phyloP scores from a whole-genome alignment of 768 basidiomycete genomes.

The Mycena metata region DNA sequence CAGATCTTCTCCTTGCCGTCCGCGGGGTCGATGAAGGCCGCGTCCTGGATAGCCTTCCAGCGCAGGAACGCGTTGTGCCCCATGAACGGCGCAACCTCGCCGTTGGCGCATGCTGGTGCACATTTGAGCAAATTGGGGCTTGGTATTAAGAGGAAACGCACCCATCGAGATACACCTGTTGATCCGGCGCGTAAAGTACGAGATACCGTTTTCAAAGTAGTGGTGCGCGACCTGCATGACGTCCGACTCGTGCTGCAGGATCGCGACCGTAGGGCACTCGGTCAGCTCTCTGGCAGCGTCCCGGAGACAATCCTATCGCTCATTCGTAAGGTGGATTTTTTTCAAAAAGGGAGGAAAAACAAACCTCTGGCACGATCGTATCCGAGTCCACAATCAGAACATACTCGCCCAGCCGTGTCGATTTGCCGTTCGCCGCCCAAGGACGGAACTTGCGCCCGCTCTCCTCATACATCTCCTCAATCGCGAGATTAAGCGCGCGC shows the following conservation, averaged over 20 bases:
- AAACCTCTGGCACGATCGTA: slow-evolving; percentile 84
- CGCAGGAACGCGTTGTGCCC: slow-evolving; percentile 91
- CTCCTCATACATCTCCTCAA: slow-evolving; percentile 79
- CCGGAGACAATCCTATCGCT: slow-evolving; percentile 44
- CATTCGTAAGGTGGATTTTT: slow-evolving; percentile 40
- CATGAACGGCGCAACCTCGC: slow-evolving; percentile 86
- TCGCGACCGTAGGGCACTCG: slow-evolving; percentile 80
- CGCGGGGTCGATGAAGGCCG: slow-evolving; percentile 75
- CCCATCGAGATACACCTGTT: slow-evolving; percentile 40
- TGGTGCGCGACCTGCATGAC: slow-evolving; percentile 54
- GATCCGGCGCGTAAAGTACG: slow-evolving; percentile 37
- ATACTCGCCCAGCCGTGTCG: slow-evolving; percentile 80
- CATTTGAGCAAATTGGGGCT: background rate
- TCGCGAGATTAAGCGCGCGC: slow-evolving; percentile 75
- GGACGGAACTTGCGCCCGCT: slow-evolving; percentile 65
- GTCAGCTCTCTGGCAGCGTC: slow-evolving; percentile 89
- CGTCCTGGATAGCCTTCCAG: slow-evolving; percentile 90
- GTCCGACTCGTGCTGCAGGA: slow-evolving; percentile 88
- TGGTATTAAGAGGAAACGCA: slow-evolving; percentile 41
- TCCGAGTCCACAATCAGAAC: slow-evolving; percentile 86
- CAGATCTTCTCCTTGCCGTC: slow-evolving; percentile 82
- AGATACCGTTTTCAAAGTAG: slow-evolving; percentile 82
- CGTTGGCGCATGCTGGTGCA: slow-evolving; percentile 81
- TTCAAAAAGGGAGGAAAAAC: slow-evolving; percentile 52
- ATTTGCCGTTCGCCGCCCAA: slow-evolving; percentile 75